These are phyloP conservation scores for Ogataea angusta DNA, from an alignment of 805 yeast species.

Conservation along the genomic window DNA sequence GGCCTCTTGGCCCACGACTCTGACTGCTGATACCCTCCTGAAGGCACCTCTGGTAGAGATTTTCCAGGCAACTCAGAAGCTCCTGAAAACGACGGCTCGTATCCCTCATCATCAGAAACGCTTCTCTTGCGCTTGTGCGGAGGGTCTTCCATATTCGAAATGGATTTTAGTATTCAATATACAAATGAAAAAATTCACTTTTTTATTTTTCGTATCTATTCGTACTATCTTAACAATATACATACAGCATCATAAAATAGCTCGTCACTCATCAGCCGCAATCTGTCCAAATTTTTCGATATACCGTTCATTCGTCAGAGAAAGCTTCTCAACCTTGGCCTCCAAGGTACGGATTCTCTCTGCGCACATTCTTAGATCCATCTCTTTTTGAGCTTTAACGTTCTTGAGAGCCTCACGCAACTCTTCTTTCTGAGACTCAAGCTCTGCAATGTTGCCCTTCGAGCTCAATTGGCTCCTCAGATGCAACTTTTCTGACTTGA, in stretches of 20 bases:
- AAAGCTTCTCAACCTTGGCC: constrained; percentile 19
- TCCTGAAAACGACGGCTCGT: constrained; percentile 16
- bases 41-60: not conserved
- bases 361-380: constrained; percentile 23
- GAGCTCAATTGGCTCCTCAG: constrained; percentile 33
- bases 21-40: not conserved
- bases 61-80: not conserved
- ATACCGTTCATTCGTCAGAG: constrained; percentile 10
- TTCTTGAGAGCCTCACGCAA: constrained; percentile 30
- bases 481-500: constrained; percentile 31
- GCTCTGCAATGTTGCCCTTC: constrained; percentile 17
- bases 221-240: not conserved
- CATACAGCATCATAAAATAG: constrained; percentile 1
- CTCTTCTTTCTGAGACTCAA: constrained; percentile 31
- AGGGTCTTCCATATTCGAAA: constrained; percentile 9
- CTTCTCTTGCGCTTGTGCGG: constrained; percentile 20
- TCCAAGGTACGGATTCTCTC: constrained; percentile 27
- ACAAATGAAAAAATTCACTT: constrained; percentile 1
- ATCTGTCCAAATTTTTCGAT: not conserved
- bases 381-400: constrained; percentile 27
- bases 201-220: not conserved
- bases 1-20: constrained; percentile 14
- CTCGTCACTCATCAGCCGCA: not conserved
- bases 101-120: constrained; percentile 17
- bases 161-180: not conserved